Evolutionary conservation across 108 stramenopile species (phyloP).

Genomic region (Stephanodiscus minutulus): DNA sequence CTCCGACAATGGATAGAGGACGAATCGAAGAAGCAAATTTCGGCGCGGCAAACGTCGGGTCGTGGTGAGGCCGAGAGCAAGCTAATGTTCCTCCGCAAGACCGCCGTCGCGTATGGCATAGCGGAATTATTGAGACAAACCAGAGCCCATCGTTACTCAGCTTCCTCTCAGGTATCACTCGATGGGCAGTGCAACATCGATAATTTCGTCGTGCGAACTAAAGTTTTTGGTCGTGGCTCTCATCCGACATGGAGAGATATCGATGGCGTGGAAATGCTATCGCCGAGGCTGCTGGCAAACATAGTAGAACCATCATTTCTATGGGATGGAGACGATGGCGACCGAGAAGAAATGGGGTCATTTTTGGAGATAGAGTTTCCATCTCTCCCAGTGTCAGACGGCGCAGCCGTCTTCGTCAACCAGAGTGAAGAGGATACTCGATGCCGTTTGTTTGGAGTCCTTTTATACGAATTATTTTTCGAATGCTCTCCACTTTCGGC

Average conservation of each 20-base stretch:
- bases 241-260: slow-evolving; percentile 17
- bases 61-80: not conserved
- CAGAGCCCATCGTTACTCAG: not conserved
- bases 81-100: slow-evolving; percentile 9
- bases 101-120: slow-evolving; percentile 36
- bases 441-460: slow-evolving; percentile 28
- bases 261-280: slow-evolving; percentile 34
- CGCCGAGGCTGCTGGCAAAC: slow-evolving; percentile 11
- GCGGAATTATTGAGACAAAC: slow-evolving; percentile 26
- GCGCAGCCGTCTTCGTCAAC: not conserved
- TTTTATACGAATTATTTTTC: slow-evolving; percentile 26
- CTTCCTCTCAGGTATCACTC: not conserved
- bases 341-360: not conserved
- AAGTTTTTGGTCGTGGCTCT: not conserved
- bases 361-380: slow-evolving; percentile 16
- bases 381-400: not conserved
- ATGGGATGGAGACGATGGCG: slow-evolving; percentile 7
- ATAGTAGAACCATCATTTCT: slow-evolving; percentile 15
- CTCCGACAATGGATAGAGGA: not conserved
- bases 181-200: not conserved
- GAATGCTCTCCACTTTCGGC: not conserved
- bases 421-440: slow-evolving; percentile 13
- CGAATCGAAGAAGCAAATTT: not conserved
- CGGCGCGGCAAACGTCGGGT: not conserved
- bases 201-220: too few relatives aligned